Base-by-base conservation (phyloP, 1,284 basidiomycete species). In the Microbotryum intermedium region DNA sequence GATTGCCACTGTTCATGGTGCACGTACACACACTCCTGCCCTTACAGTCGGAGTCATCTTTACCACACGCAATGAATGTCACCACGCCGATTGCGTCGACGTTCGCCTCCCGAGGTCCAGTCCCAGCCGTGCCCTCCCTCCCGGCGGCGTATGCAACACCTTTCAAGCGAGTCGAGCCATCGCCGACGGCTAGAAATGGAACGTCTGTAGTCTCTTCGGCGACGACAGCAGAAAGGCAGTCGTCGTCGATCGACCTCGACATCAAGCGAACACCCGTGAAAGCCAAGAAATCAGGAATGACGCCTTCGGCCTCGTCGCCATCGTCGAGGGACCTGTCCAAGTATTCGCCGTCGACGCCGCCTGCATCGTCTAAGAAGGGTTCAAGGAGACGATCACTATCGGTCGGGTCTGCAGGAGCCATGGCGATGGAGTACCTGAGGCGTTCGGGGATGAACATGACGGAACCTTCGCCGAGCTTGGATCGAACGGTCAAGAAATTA, bases 61-160 rank as follows among this genome's bases (percentile, higher is more conserved):
- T 18, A 46, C 30, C 44, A 13, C 50, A 39, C 4, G 34, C 34
- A 3, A 39, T 39, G 34, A 18, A 11, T 16, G 53, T 61, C 3
- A 52, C 21, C 20, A 65, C 60, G 4, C 61, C 61, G 4, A 53
- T 51, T 7, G 21, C 54, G 5, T 21, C 30, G 2, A 28, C 50
- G 57, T 58, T 59, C 50, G 16, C 55, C 11, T 47, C 56, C 28
- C 29, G n/a, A 21, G 5, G 44, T 5, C 61, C 65, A 16, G 67
- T 67, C 6, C 67, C 67, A 23, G 18, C 60, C 6, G 42, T 69
- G 10, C 68, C 64, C 11, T 25, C 62, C 5, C 46, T 44, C 21
- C 16, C 23, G 18, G 23, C 42, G 23, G 39, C 50, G 21, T 20
- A 28, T 50, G 18, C 50, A 10, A n/a, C 20, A 52, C 29, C 30